These are phyloP conservation scores for Dioscorea alata DNA, from an alignment of 106 monocot genomes.

Conservation along the genomic window DNA sequence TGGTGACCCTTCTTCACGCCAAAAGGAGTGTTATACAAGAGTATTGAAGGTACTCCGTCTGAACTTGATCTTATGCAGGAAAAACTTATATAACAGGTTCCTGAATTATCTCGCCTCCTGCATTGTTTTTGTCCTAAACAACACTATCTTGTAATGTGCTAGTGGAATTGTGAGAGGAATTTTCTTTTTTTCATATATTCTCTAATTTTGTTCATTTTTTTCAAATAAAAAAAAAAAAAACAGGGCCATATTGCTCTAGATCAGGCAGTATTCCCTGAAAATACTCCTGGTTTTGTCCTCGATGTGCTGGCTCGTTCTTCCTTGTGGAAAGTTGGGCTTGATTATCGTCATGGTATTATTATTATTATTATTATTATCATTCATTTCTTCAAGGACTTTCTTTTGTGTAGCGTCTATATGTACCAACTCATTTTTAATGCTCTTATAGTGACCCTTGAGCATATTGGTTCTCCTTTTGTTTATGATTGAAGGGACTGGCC, in stretches of 20 bases:
- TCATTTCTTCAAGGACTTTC: not conserved
- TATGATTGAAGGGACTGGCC: conserved; percentile 76
- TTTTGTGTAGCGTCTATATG: not conserved
- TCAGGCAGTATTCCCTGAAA: conserved; percentile 86
- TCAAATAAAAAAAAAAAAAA: not conserved
- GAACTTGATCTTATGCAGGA: no score
- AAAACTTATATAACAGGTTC: no score
- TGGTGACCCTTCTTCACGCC: conserved; percentile 75
- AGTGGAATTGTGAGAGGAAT: no score
- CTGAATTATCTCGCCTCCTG: no score
- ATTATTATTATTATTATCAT: not conserved
- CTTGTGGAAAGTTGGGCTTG: conserved; percentile 95
- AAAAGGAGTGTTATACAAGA: conserved; percentile 95
- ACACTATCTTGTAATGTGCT: no score
- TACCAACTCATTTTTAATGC: not conserved
- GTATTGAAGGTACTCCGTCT: conserved; percentile 57
- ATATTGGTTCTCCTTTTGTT: not conserved
- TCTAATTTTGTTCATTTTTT: not conserved
- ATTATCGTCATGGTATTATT: conserved; percentile 82
- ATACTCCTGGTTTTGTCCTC: conserved; percentile 94
- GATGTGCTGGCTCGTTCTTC: conserved; percentile 85
- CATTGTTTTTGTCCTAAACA: no score
- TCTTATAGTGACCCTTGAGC: not conserved
- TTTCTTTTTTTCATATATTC: no score
- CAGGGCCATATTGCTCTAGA: conserved; percentile 98